Evolutionary conservation across 139 green algal genomes (phyloP).

Genomic region (Bryopsis sp.): DNA sequence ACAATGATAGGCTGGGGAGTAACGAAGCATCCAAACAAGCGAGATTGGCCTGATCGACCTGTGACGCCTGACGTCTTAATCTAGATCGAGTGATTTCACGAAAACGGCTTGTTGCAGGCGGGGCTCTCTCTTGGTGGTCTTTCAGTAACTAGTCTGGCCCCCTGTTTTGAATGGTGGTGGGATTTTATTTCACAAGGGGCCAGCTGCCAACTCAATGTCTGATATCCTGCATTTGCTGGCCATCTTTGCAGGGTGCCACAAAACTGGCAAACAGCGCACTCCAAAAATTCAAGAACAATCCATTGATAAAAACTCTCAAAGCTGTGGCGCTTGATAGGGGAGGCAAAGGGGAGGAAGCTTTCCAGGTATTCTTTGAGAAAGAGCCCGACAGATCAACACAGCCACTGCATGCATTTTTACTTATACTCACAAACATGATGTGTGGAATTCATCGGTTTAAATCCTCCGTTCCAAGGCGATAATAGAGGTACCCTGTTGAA

Average conservation of each 20-base stretch:
- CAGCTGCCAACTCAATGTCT: too few relatives aligned
- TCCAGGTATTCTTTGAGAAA: conserved; percentile 37
- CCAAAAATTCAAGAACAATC: conserved; percentile 49
- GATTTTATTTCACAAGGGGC: too few relatives aligned
- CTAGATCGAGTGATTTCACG: too few relatives aligned
- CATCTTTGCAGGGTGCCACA: conserved; percentile 38
- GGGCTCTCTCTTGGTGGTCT: not conserved
- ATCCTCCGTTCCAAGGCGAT: too few relatives aligned
- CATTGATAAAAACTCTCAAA: conserved; percentile 46
- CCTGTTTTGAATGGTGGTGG: too few relatives aligned
- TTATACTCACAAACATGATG: too few relatives aligned
- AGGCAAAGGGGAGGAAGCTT: conserved; percentile 36
- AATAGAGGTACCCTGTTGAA: too few relatives aligned
- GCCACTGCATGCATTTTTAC: too few relatives aligned
- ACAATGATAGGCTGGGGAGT: not conserved
- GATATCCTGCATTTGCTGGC: too few relatives aligned
- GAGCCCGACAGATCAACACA: not conserved
- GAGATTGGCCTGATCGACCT: not conserved
- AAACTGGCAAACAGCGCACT: conserved; percentile 53
- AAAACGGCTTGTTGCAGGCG: too few relatives aligned
- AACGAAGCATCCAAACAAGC: too few relatives aligned
- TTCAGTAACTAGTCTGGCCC: not conserved
- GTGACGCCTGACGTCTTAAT: not conserved
- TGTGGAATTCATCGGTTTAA: too few relatives aligned
- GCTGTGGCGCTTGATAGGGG: conserved; percentile 40